phyloP scores from a whole-genome alignment of 1,284 basidiomycete species.

The Naganishia sp. region DNA sequence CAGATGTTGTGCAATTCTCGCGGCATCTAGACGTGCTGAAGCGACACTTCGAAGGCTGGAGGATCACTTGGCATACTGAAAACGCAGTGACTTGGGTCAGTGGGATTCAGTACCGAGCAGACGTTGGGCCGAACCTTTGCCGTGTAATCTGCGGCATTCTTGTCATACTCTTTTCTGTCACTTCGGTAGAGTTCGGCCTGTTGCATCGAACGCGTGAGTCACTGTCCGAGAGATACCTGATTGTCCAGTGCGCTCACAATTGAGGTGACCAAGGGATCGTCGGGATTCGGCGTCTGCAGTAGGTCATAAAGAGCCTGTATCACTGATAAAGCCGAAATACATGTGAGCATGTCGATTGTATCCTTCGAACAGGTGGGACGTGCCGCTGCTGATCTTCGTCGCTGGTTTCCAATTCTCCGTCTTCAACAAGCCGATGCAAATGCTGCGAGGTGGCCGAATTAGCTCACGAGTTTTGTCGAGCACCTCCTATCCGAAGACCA shows the following conservation, averaged over 20 bases:
- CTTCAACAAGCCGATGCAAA: constrained; percentile 55
- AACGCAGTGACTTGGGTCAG: not conserved
- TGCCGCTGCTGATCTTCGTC: constrained; percentile 72
- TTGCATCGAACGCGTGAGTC: constrained; percentile 7
- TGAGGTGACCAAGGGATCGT: constrained; percentile 73
- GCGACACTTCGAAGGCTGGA: no score
- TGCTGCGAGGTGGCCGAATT: constrained; percentile 54
- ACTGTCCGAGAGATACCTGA: no score
- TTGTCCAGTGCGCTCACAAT: constrained; percentile 42
- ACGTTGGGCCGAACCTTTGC: constrained; percentile 40
- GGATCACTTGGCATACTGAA: constrained; percentile 17
- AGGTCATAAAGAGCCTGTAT: constrained; percentile 78
- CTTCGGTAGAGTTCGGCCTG: constrained; percentile 52
- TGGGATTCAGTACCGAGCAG: not conserved
- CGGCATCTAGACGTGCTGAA: not conserved
- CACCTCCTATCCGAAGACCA: constrained; percentile 2
- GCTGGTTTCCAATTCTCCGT: constrained; percentile 78
- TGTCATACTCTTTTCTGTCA: constrained; percentile 46
- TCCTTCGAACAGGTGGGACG: constrained; percentile 36
- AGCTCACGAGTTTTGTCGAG: constrained; percentile 12
- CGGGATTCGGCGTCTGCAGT: constrained; percentile 80
- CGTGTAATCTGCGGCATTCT: constrained; percentile 49
- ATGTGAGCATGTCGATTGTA: constrained; percentile 8
- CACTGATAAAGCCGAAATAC: constrained; percentile 57
- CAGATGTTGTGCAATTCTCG: not conserved